Conservation (phyloP, 208 protist genomes). For the Trypanosoma cruzi region DNA sequence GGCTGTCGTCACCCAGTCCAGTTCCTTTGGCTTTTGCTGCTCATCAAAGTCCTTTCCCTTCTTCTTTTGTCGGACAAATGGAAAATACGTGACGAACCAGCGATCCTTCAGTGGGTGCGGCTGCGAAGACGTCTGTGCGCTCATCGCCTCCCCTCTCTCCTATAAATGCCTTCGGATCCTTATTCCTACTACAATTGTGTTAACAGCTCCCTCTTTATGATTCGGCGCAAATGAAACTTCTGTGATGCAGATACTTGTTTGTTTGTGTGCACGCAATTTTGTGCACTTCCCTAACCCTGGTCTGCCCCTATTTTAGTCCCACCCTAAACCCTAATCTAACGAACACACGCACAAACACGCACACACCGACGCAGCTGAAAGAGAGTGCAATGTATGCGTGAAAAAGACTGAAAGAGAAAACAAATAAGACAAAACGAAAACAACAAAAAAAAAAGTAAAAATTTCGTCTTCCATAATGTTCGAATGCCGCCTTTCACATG, state of each 20-base stretch:
- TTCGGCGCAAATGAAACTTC: not conserved
- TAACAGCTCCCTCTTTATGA: not conserved
- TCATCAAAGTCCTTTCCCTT: slow-evolving; percentile 57
- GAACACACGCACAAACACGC: too few relatives aligned
- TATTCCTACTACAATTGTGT: not conserved
- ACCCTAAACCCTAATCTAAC: too few relatives aligned
- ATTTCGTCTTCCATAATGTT: too few relatives aligned
- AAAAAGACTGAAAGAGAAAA: not conserved
- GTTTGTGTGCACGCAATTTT: too few relatives aligned
- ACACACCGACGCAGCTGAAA: not conserved
- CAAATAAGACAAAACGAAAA: slow-evolving; percentile 8
- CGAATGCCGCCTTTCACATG: too few relatives aligned
- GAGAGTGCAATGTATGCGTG: not conserved
- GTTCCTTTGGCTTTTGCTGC: slow-evolving; percentile 45
- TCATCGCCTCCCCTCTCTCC: slow-evolving; percentile 29
- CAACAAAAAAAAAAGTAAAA: not conserved
- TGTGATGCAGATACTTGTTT: not conserved
- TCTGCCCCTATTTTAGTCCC: not conserved
- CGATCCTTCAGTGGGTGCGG: slow-evolving; percentile 77
- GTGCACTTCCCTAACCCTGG: too few relatives aligned
- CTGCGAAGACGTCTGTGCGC: slow-evolving; percentile 8
- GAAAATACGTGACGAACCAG: slow-evolving; percentile 85
- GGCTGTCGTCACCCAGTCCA: slow-evolving; percentile 75
- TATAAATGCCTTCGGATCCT: slow-evolving; percentile 2
- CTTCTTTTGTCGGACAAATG: slow-evolving; percentile 26